A percentile compares a stretch with the other conserved stretches of the same genome.
Conservation (phyloP, 1,284 basidiomycete genomes). For the Moesziomyces parantarcticus region DNA sequence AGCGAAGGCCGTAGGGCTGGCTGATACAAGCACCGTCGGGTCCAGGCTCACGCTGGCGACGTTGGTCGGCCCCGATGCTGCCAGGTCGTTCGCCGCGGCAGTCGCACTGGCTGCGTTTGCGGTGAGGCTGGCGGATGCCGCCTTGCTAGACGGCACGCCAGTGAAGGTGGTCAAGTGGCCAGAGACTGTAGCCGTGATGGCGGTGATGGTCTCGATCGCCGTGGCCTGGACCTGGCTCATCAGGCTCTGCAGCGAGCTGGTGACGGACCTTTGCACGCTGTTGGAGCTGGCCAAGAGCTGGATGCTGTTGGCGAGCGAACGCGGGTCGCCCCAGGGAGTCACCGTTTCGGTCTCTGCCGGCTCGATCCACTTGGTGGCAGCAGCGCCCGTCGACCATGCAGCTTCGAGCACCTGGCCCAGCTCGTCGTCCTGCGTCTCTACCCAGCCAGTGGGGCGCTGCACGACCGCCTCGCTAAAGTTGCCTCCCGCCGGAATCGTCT, state of each 20-base stretch:
- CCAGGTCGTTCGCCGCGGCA: not conserved
- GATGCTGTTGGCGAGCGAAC: slow-evolving; percentile 39
- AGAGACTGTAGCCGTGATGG: slow-evolving; percentile 34
- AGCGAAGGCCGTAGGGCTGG: too few species aligned
- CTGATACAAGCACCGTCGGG: too few species aligned
- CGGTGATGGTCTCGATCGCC: slow-evolving; percentile 20
- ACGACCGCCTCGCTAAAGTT: slow-evolving; percentile 40
- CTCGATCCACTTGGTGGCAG: slow-evolving; percentile 14
- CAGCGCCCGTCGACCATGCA: slow-evolving; percentile 22
- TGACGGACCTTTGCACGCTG: slow-evolving; percentile 32
- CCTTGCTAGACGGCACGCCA: slow-evolving; percentile 3
- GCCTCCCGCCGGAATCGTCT: slow-evolving; percentile 39
- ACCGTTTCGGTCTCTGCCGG: slow-evolving; percentile 36
- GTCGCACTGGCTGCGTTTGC: slow-evolving; percentile 1
- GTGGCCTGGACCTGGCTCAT: slow-evolving; percentile 27
- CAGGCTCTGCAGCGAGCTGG: slow-evolving; percentile 31
- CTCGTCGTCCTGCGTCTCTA: slow-evolving; percentile 38
- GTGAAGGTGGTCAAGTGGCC: slow-evolving; percentile 25
- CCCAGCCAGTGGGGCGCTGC: slow-evolving; percentile 14
- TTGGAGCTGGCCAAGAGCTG: slow-evolving; percentile 42
- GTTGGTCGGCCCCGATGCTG: not conserved
- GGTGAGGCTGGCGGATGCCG: slow-evolving; percentile 1
- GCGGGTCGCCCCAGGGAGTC: slow-evolving; percentile 44
- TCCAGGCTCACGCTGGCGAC: too few species aligned
- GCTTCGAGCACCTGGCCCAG: slow-evolving; percentile 29